Conservation (phyloP, 305 asterid genomes). For the Rubia peregrina region DNA sequence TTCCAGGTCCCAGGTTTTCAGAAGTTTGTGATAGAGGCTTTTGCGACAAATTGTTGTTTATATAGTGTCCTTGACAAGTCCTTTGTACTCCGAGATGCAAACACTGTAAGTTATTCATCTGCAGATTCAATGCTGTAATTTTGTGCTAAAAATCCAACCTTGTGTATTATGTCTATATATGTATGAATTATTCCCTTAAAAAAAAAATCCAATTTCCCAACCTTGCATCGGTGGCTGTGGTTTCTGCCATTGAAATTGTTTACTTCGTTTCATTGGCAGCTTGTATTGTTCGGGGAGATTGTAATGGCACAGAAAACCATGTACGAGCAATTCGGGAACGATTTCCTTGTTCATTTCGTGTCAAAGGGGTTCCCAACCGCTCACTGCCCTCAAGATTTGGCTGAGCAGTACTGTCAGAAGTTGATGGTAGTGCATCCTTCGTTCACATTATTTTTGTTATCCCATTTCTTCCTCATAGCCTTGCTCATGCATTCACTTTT, state of each 20-base stretch:
- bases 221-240: background rate
- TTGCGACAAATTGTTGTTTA: slow-evolving; percentile 79
- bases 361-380: slow-evolving; percentile 57
- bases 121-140: background rate
- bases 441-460: background rate
- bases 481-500: slow-evolving; percentile 18
- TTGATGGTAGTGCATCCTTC: slow-evolving; percentile 53
- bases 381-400: slow-evolving; percentile 80
- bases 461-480: background rate
- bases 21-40: slow-evolving; percentile 61
- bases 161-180: background rate
- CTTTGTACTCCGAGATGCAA: slow-evolving; percentile 83
- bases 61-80: slow-evolving; percentile 92
- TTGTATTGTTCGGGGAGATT: slow-evolving; percentile 67
- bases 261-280: slow-evolving; percentile 34
- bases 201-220: background rate
- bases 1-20: slow-evolving; percentile 89
- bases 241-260: slow-evolving; percentile 1
- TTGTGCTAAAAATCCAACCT: background rate
- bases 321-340: slow-evolving; percentile 83
- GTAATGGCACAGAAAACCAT: slow-evolving; percentile 84
- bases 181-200: background rate
- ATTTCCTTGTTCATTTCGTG: slow-evolving; percentile 60
- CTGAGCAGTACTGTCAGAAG: slow-evolving; percentile 72
- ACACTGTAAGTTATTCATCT: slow-evolving; percentile 59